These are phyloP conservation scores for Moesziomyces globuligerus DNA, from an alignment of 1,284 basidiomycete species.

Conservation along the genomic window DNA sequence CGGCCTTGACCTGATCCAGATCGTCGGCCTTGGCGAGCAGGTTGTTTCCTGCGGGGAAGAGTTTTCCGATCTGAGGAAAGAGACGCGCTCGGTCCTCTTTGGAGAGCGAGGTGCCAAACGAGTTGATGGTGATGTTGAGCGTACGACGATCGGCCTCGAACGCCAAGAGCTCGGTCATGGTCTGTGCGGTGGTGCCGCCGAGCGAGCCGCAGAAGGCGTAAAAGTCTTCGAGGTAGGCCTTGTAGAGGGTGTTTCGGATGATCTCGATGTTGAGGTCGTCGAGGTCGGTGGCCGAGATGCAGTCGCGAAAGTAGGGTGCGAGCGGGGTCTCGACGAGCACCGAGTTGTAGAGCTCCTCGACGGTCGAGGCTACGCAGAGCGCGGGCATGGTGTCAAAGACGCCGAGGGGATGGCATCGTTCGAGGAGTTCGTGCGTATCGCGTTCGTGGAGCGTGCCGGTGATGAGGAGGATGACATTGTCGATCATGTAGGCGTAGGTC, in stretches of 20 bases:
- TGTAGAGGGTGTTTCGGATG: constrained; percentile 99
- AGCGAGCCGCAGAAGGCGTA: constrained; percentile 82
- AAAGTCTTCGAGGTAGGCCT: constrained; percentile 98
- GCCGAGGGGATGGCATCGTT: constrained; percentile 95
- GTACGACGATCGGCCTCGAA: constrained; percentile 98
- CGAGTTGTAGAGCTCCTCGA: constrained; percentile 97
- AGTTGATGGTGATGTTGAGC: constrained; percentile 99
- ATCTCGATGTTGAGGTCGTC: constrained; percentile 99
- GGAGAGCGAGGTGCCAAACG: constrained; percentile 90
- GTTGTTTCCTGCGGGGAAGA: constrained; percentile 97
- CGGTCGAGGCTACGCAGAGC: constrained; percentile 97
- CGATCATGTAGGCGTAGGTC: constrained; percentile 99
- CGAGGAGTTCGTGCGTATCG: constrained; percentile 94
- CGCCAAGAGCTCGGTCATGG: constrained; percentile 76
- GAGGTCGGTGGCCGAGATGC: constrained; percentile 91
- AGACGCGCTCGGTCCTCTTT: constrained; percentile 96
- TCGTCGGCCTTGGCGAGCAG: constrained; percentile 93
- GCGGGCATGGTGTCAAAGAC: constrained; percentile 99
- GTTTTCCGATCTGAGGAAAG: constrained; percentile 90
- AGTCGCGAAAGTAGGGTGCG: constrained; percentile 96
- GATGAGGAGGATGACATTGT: constrained; percentile 97
- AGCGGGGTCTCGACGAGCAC: constrained; percentile 97
- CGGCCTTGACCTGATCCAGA: constrained; percentile 87
- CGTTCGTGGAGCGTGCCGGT: constrained; percentile 97
- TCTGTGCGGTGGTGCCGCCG: constrained; percentile 70